Base-by-base conservation (phyloP, 106 monocot genomes). In the Acorus gramineus region DNA sequence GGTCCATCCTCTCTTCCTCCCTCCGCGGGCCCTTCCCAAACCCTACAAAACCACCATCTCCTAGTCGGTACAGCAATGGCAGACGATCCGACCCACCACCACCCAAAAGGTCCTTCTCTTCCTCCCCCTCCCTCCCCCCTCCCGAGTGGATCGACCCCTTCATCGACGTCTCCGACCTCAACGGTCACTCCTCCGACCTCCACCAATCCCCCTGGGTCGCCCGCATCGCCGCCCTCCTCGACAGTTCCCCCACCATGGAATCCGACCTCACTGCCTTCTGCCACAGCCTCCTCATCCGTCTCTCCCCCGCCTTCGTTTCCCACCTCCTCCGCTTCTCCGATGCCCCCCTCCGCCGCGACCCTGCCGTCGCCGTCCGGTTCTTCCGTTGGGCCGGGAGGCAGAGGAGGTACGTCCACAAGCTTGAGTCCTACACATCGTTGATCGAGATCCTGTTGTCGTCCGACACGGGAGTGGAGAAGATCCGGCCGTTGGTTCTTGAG, bases 281-380 rank as follows among this genome's bases (percentile, higher is more conserved):
- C 79, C 60, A 61, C 42, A 64, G 11, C 42, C 79, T 77, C 78
- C 78, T 96, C 65, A 59, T 87, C 67, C 70, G 60, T 11, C 82
- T 90, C 65, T 79, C 96, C 72, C 90, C 96, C 2, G 46, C 78
- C 63, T 90, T 90, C 72, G 77, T 87, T 66, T 71, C 96, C 57
- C 50, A 68, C 50, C 61, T 65, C 45, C 80, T 96, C 61, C 77
- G 76, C 52, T 60, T 48, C 66, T 66, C 72, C 14, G 49, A 60
- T 58, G 57, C 81, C 87, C 71, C 54, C 57, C 44, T 54, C 57
- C 53, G 12, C 55, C 28, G 28, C 28, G 28, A 28, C 85, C 91
- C 58, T n/a, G n/a, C 63, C 53, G 52, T 73, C 53, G 73, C 85
- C 55, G 64, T 91, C 62, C 66, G 61, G 62, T 78, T 91, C 75